These are phyloP conservation scores for Populus euphratica DNA, from an alignment of 345 rosid genomes.

Conservation along the genomic window DNA sequence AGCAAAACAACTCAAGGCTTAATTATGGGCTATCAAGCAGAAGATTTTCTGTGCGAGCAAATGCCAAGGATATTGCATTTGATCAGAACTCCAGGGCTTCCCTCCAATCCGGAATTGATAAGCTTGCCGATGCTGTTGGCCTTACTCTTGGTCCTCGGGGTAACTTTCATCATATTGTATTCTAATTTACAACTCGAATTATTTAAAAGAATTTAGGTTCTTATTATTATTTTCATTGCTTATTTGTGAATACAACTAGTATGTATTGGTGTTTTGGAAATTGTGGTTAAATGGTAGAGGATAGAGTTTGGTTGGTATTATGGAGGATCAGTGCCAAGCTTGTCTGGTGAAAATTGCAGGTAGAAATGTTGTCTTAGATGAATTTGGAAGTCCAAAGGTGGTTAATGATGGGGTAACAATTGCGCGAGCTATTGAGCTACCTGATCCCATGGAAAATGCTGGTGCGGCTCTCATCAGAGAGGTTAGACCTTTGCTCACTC, in stretches of 20 bases:
- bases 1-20: constrained; percentile 48
- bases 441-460: constrained; percentile 96
- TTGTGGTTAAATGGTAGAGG: neutral
- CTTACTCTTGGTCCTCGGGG: constrained; percentile 99
- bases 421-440: constrained; percentile 88
- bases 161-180: constrained; percentile 16
- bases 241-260: neutral
- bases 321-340: neutral
- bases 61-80: constrained; percentile 83
- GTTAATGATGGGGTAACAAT: constrained; percentile 99
- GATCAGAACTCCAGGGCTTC: constrained; percentile 79
- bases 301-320: neutral
- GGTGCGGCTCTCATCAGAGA: constrained; percentile 98
- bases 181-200: too few species aligned
- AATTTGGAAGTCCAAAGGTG: constrained; percentile 90
- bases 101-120: constrained; percentile 89
- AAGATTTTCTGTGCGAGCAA: constrained; percentile 65
- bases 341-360: constrained; percentile 37
- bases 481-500: constrained; percentile 36
- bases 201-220: neutral
- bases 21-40: constrained; percentile 44
- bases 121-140: constrained; percentile 88
- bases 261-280: neutral
- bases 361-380: constrained; percentile 94
- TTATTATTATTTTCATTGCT: neutral